Conservation (phyloP, 2,329 filamentous ascomycete genomes). For the Coleophoma crateriformis region DNA sequence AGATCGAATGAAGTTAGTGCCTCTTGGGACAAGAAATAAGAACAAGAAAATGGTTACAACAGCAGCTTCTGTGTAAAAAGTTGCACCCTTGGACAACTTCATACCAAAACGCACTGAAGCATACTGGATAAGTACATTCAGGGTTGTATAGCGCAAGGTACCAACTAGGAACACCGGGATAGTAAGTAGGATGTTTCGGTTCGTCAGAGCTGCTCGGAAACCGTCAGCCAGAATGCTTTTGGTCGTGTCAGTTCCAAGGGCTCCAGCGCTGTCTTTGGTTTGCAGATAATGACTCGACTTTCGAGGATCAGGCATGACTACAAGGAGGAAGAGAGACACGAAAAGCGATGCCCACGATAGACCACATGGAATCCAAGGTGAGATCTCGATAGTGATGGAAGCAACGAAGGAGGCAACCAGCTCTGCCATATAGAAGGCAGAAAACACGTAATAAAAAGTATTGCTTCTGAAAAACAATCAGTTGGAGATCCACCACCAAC, state of each 20-base stretch:
- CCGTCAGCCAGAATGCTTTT: slow-evolving; percentile 4
- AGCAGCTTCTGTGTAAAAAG: slow-evolving; percentile 24
- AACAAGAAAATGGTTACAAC: slow-evolving; percentile 23
- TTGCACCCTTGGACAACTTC: slow-evolving; percentile 21
- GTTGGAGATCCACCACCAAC: no score
- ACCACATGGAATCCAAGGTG: slow-evolving; percentile 23
- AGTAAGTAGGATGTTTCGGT: slow-evolving; percentile 14
- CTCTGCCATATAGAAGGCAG: slow-evolving; percentile 25
- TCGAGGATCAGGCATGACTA: slow-evolving; percentile 13
- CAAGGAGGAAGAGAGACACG: slow-evolving; percentile 14
- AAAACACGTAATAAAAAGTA: slow-evolving; percentile 26
- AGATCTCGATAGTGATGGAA: slow-evolving; percentile 21
- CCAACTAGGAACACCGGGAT: slow-evolving; percentile 24
- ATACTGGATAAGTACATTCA: slow-evolving; percentile 25
- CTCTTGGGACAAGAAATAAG: slow-evolving; percentile 18
- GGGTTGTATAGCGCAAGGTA: slow-evolving; percentile 22
- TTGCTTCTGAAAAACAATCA: slow-evolving; percentile 14
- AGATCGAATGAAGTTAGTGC: slow-evolving; percentile 11
- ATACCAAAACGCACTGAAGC: slow-evolving; percentile 21
- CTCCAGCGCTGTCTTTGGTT: not conserved
- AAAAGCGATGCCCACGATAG: slow-evolving; percentile 18
- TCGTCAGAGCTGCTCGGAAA: slow-evolving; percentile 7
- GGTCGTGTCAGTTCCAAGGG: not conserved
- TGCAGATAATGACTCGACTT: not conserved
- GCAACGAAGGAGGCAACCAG: slow-evolving; percentile 22